Conservation (phyloP, 306 rosid species). For the Castanospermum australe region DNA sequence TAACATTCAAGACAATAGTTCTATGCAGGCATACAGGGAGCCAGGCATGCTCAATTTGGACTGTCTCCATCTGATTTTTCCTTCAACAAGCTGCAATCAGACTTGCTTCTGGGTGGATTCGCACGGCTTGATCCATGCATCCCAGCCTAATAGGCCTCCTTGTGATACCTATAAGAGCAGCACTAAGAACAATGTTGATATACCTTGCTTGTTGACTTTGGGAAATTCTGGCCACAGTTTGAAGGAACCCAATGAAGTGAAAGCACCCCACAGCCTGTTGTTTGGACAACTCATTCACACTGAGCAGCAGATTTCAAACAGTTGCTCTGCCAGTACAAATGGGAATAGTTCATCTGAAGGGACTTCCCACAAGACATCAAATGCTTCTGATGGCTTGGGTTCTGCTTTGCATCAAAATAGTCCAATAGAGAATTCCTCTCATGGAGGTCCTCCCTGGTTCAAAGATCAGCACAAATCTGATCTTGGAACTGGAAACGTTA, state of each 20-base stretch:
- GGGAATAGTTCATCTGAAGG: slow-evolving; percentile 59
- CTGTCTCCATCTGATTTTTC: slow-evolving; percentile 62
- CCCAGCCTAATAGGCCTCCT: slow-evolving; percentile 40
- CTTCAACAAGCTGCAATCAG: slow-evolving; percentile 51
- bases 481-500: slow-evolving; percentile 47
- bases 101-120: slow-evolving; percentile 47
- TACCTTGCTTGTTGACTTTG: slow-evolving; percentile 56
- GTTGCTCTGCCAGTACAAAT: slow-evolving; percentile 42
- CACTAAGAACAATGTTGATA: slow-evolving; percentile 45
- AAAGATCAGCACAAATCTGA: slow-evolving; percentile 51
- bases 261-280: slow-evolving; percentile 67
- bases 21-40: slow-evolving; percentile 99
- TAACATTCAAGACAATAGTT: slow-evolving; percentile 46
- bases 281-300: slow-evolving; percentile 78
- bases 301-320: slow-evolving; percentile 58
- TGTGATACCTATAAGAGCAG: slow-evolving; percentile 32
- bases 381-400: slow-evolving; percentile 58
- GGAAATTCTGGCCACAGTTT: slow-evolving; percentile 48
- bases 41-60: slow-evolving; percentile 97
- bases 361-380: slow-evolving; percentile 50
- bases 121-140: slow-evolving; percentile 45
- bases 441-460: slow-evolving; percentile 75
- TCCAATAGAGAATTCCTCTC: slow-evolving; percentile 66
- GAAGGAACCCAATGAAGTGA: slow-evolving; percentile 54
- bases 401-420: slow-evolving; percentile 48